Evolutionary conservation across 73 alveolate genomes (phyloP), one percentile per base, ranked within the genome.

Genomic region (Stentor coeruleus): DNA sequence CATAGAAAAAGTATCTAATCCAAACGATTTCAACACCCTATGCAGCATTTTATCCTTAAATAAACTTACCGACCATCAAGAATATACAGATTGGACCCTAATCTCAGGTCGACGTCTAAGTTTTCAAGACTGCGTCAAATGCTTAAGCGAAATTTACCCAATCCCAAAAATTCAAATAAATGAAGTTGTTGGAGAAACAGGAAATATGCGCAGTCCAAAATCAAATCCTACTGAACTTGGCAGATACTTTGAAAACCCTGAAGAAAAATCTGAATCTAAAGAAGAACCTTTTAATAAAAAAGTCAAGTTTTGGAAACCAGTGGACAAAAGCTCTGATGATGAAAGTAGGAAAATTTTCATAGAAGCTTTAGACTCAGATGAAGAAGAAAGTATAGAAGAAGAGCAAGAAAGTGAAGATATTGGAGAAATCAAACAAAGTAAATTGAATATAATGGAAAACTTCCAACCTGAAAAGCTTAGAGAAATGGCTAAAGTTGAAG

Each of bases 101-200:
- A 81, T 88, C 76, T 85, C 75, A 72, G 98, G 98, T 1, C 60
- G 98, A 39, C 73, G 90, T 57, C 88, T 83, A 28, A 84, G 96
- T 82, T 93, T 93, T 38, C 95, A 93, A 39, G 74, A 57, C 73
- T 57, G 73, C 28, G 15, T 57, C 15, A 57, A 57, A 59, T 84
- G 1, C 35, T 84, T 20, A 84, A 84, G 73, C 28, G 73, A 57
- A 49, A 39, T 39, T 66, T 66, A 66, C 20, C 38, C 59, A 15
- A 66, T 33, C 28, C 0, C 73, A 57, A 31, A 57, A 57, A 57
- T 20, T 57, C 73, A 57, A 57, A 31, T 31, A 57, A 31, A 57
- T 57, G 35, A 31, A 20, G 73, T 20, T 20, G 73, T 20, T 20
- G 73, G 28, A 57, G 73, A n/a, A 0, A 57, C 15, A 57, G 73